These are phyloP conservation scores for Colletotrichum paranaense DNA, from an alignment of 2,329 filamentous ascomycete genomes.

Conservation along the genomic window DNA sequence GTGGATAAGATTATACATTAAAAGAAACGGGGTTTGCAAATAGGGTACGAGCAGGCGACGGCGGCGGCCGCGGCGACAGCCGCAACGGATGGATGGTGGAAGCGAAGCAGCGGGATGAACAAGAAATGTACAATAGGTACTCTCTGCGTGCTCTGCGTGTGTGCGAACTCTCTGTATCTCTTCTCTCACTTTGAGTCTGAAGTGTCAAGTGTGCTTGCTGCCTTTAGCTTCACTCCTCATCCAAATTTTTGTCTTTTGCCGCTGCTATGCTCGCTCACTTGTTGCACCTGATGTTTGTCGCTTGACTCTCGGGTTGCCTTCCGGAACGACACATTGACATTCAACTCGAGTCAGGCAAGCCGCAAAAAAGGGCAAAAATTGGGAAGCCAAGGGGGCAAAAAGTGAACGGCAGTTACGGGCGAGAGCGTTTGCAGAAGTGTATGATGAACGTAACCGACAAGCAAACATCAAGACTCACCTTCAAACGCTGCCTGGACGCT, in stretches of 20 bases:
- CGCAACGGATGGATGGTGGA: neutral
- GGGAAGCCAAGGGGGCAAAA: neutral
- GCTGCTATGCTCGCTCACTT: neutral
- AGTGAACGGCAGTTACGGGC: neutral
- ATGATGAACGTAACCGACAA: constrained; percentile 9
- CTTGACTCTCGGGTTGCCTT: constrained; percentile 19
- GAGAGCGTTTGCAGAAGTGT: neutral
- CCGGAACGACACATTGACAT: constrained; percentile 18
- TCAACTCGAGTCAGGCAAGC: constrained; percentile 25
- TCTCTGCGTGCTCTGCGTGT: too few relatives aligned
- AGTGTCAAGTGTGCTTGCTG: neutral
- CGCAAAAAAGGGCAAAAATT: constrained; percentile 14
- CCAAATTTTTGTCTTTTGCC: neutral
- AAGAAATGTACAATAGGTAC: neutral
- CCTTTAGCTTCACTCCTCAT: neutral
- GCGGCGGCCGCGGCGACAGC: neutral
- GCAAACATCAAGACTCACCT: constrained; percentile 55
- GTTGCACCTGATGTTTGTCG: neutral
- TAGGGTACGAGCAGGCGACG: neutral
- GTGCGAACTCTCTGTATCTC: too few relatives aligned
- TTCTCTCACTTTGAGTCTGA: neutral
- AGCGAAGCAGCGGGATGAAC: neutral
- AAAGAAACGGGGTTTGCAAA: constrained; percentile 9
- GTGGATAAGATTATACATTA: constrained; percentile 27
- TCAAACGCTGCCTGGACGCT: constrained; percentile 71